Percentiles rank a stretch among this genome's conserved stretches.
phyloP scores from a whole-genome alignment of 805 yeast species.

The Candida qinlingensis region DNA sequence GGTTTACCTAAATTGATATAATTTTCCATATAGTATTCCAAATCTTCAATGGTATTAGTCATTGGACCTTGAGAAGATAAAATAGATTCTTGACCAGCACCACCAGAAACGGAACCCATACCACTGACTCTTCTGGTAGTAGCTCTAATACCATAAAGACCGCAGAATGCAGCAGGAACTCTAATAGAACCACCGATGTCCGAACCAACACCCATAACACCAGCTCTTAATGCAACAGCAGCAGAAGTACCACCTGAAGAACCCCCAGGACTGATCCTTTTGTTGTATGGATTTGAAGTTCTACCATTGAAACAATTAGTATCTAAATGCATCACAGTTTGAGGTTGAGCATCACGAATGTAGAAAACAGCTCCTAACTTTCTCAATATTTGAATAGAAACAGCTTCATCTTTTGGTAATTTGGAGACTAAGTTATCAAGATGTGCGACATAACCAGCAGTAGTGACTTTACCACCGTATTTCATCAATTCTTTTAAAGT shows the following conservation, averaged over 20 bases:
- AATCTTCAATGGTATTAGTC: conserved; percentile 57
- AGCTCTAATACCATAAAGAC: conserved; percentile 57
- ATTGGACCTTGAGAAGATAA: conserved; percentile 68
- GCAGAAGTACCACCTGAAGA: conserved; percentile 74
- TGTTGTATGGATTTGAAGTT: conserved; percentile 55
- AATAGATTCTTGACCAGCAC: conserved; percentile 46
- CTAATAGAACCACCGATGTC: conserved; percentile 72
- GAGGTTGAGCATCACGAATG: conserved; percentile 65
- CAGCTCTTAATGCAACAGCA: conserved; percentile 49
- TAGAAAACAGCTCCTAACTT: conserved; percentile 46
- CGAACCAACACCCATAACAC: conserved; percentile 60
- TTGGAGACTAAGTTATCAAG: conserved; percentile 35
- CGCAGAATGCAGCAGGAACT: conserved; percentile 62
- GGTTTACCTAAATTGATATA: conserved; percentile 53
- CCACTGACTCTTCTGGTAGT: conserved; percentile 43
- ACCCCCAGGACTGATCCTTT: conserved; percentile 59
- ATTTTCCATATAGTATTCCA: conserved; percentile 61
- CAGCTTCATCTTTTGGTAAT: conserved; percentile 40
- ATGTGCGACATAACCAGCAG: conserved; percentile 55
- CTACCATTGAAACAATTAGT: conserved; percentile 55
- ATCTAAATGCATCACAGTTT: conserved; percentile 64
- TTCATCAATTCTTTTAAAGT: conserved; percentile 64
- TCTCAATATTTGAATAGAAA: conserved; percentile 38
- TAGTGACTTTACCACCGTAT: conserved; percentile 49
- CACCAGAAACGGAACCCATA: conserved; percentile 23